Evolutionary conservation across 192 early-diverging fungal species (phyloP).

Genomic region (Coemansia sp.): DNA sequence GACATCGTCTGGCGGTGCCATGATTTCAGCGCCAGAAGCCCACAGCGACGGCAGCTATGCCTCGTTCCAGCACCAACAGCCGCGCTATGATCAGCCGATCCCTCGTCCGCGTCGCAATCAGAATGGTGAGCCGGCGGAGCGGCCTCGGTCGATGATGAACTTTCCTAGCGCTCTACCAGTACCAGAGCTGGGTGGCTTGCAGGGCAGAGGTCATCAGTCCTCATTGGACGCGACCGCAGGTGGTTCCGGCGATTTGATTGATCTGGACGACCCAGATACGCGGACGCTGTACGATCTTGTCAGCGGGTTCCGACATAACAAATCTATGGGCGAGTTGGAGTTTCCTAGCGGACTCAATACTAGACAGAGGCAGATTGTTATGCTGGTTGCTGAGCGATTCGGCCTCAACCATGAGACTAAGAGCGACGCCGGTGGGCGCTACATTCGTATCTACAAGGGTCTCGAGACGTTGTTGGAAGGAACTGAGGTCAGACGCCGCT

Average conservation of each 20-base stretch:
- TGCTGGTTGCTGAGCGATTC: slow-evolving; percentile 71
- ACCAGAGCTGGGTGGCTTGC: slow-evolving; percentile 20
- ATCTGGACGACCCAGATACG: slow-evolving; percentile 71
- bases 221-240: slow-evolving; percentile 11
- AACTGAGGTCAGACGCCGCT: slow-evolving; percentile 47
- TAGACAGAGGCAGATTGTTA: slow-evolving; percentile 61
- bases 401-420: slow-evolving; percentile 58
- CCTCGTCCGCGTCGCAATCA: slow-evolving; percentile 40
- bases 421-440: slow-evolving; percentile 38
- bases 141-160: slow-evolving; percentile 51
- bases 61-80: slow-evolving; percentile 28
- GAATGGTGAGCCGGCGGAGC: slow-evolving; percentile 28
- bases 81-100: slow-evolving; percentile 40
- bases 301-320: slow-evolving; percentile 70
- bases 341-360: slow-evolving; percentile 62
- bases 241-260: slow-evolving; percentile 44
- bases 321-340: slow-evolving; percentile 62
- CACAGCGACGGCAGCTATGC: slow-evolving; percentile 23
- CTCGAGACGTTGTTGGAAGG: slow-evolving; percentile 49
- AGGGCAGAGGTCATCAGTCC: slow-evolving; percentile 24
- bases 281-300: slow-evolving; percentile 70
- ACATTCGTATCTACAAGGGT: slow-evolving; percentile 54
- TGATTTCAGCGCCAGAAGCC: slow-evolving; percentile 19
- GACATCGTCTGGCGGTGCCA: slow-evolving; percentile 19
- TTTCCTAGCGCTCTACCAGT: slow-evolving; percentile 42